Evolutionary conservation across 2,329 filamentous ascomycete genomes (phyloP).

Genomic region (Cylindrodendrum hubeiense): DNA sequence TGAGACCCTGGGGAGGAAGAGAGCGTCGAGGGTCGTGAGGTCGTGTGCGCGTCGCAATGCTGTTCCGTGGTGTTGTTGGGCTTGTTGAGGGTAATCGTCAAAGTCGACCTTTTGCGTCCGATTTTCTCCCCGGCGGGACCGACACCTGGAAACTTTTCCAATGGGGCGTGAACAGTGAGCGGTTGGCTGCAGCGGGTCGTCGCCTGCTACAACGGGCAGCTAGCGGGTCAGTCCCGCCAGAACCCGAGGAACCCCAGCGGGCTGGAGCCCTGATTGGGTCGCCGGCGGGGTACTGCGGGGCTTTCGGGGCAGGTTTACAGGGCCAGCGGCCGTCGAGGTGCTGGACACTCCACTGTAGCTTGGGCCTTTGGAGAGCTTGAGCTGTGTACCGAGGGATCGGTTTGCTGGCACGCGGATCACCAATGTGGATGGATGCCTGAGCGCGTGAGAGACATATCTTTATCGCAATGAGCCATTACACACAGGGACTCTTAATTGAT

Average conservation of each 20-base stretch:
- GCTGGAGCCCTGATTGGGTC: constrained; percentile 22
- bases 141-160: constrained; percentile 45
- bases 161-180: constrained; percentile 17
- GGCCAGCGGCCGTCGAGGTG: background rate
- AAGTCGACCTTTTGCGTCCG: constrained; percentile 14
- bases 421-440: background rate
- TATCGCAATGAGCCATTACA: too few species aligned
- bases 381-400: background rate
- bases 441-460: background rate
- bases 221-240: constrained; percentile 36
- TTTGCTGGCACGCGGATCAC: background rate
- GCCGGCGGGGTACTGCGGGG: background rate
- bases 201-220: constrained; percentile 16
- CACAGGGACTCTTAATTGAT: too few species aligned
- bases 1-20: background rate
- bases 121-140: constrained; percentile 38
- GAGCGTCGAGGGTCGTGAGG: constrained; percentile 1
- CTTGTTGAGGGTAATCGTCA: constrained; percentile 3
- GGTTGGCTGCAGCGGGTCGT: constrained; percentile 29
- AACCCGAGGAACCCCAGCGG: constrained; percentile 21
- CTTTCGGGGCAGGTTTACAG: background rate
- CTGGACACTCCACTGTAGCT: constrained; percentile 17
- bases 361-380: background rate
- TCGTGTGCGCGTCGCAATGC: constrained; percentile 1
- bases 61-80: constrained; percentile 13